Base-by-base conservation (phyloP, 306 rosid genomes). In the Cucurbita argyrosperma region DNA sequence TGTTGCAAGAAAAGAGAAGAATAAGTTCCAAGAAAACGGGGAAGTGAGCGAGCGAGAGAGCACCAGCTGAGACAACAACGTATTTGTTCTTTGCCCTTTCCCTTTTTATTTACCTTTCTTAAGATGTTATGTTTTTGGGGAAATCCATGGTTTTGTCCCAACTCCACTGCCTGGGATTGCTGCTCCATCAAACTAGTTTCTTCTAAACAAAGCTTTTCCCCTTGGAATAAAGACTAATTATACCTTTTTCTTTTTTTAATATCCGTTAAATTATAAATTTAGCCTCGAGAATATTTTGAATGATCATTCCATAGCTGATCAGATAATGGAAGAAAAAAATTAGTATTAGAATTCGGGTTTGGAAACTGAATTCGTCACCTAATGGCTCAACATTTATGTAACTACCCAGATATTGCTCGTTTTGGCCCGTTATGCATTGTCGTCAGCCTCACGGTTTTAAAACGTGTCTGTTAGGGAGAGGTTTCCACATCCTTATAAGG, bases 1-100 rank as follows among this genome's bases (percentile, higher is more conserved):
- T 52, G 71, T 12, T 74, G 78, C 11, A 72, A 78, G 81, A 82
- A 61, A 14, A 62, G 82, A 87, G 56, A 67, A 59, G 56, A 37
- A 72, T 63, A 80, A 88, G 76, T 77, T 74, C 71, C 82, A 80
- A 82, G 80, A 87, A 83, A 88, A 86, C 85, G 90, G 94, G 85
- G 77, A 84, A 62, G 82, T 55, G 80, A 76, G 55, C 71, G 81
- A 50, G 23, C 23, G 80, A 76, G 55, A 65, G 80, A 76, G 60
- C 71, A 86, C 76, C 83, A 55, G 37, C 58, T 52, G 84, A 78
- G 82, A 85, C 78, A 75, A 78, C 85, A 78, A 83, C 80, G 91
- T 76, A 85, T 86, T 74, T 82, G 84, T 90, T 87, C 91, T 79
- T 84, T 84, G 79, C 86, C 77, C 86, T 80, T 21, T 53, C 54